Evolutionary conservation across 2,329 filamentous ascomycete genomes (phyloP).

Genomic region (Didymellaceae sp.): DNA sequence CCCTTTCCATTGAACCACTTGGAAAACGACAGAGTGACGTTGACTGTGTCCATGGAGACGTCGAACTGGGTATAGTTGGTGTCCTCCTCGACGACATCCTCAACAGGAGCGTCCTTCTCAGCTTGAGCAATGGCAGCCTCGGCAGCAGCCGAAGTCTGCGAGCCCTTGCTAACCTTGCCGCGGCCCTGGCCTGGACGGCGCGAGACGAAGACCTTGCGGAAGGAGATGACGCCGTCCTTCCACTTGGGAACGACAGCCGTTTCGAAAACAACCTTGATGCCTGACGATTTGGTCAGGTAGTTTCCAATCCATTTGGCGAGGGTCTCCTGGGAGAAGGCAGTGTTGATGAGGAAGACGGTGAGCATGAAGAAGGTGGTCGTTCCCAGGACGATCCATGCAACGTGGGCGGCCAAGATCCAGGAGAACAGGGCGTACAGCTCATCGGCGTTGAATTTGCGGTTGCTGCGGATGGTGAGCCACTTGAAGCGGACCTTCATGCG

Average conservation of each 20-base stretch:
- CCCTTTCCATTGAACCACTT: slow-evolving; percentile 99
- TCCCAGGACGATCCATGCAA: slow-evolving; percentile 94
- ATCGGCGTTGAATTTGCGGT: slow-evolving; percentile 91
- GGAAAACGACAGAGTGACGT: slow-evolving; percentile 94
- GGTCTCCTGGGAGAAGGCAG: slow-evolving; percentile 95
- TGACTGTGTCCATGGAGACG: slow-evolving; percentile 90
- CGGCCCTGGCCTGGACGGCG: slow-evolving; percentile 81
- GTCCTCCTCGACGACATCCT: slow-evolving; percentile 68
- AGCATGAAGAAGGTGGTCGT: slow-evolving; percentile 97
- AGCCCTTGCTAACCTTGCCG: slow-evolving; percentile 90
- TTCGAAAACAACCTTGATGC: slow-evolving; percentile 93
- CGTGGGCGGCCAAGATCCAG: slow-evolving; percentile 91
- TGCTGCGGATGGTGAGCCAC: slow-evolving; percentile 95
- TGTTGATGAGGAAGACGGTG: slow-evolving; percentile 89
- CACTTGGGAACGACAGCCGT: slow-evolving; percentile 97
- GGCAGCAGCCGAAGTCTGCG: slow-evolving; percentile 81
- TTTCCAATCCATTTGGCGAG: slow-evolving; percentile 92
- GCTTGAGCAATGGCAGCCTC: slow-evolving; percentile 71
- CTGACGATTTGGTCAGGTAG: slow-evolving; percentile 91
- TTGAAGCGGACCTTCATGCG: slow-evolving; percentile 91
- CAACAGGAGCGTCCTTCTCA: slow-evolving; percentile 44
- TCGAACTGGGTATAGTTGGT: slow-evolving; percentile 99
- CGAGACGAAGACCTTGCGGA: slow-evolving; percentile 96
- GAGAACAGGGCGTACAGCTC: slow-evolving; percentile 96
- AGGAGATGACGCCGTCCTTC: slow-evolving; percentile 93